A percentile compares a stretch with the other conserved stretches of the same genome.
Conservation (phyloP, 495 filamentous ascomycete genomes). For the Xylaria flabelliformis region DNA sequence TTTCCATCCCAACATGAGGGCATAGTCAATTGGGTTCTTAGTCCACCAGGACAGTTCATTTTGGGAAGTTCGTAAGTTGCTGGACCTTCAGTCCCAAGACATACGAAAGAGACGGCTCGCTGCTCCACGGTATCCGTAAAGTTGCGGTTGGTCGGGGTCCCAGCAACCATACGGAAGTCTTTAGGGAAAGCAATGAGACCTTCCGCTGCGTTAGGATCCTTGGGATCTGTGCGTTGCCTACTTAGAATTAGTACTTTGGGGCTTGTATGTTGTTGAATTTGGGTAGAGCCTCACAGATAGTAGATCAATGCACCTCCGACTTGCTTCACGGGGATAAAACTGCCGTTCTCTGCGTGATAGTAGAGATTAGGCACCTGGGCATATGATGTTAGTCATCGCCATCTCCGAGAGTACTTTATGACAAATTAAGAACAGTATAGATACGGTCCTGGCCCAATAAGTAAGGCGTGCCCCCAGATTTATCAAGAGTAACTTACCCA, state of each 20-base stretch:
- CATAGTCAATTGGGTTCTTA: conserved; percentile 77
- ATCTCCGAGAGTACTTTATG: neutral
- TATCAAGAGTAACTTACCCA: conserved; percentile 50
- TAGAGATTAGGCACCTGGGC: conserved; percentile 62
- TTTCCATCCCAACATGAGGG: conserved; percentile 79
- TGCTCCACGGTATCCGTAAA: conserved; percentile 45
- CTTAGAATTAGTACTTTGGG: conserved; percentile 3
- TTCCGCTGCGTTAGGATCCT: conserved; percentile 44
- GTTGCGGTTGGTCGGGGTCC: conserved; percentile 57
- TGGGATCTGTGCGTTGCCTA: conserved; percentile 54
- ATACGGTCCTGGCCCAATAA: neutral
- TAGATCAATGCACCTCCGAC: conserved; percentile 59
- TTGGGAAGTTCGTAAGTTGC: conserved; percentile 58
- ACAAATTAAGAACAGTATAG: neutral
- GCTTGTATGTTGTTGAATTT: conserved; percentile 7
- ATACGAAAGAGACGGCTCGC: conserved; percentile 58
- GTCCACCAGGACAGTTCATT: conserved; percentile 60
- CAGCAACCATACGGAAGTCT: conserved; percentile 72
- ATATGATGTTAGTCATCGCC: neutral
- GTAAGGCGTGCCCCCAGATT: neutral
- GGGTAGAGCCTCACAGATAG: conserved; percentile 58
- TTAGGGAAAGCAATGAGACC: conserved; percentile 65
- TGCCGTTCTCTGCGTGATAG: conserved; percentile 68
- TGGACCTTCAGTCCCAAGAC: conserved; percentile 45
- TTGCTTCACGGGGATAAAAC: conserved; percentile 64